Conservation (phyloP, 1,284 basidiomycete genomes). For the Malassezia pachydermatis region DNA sequence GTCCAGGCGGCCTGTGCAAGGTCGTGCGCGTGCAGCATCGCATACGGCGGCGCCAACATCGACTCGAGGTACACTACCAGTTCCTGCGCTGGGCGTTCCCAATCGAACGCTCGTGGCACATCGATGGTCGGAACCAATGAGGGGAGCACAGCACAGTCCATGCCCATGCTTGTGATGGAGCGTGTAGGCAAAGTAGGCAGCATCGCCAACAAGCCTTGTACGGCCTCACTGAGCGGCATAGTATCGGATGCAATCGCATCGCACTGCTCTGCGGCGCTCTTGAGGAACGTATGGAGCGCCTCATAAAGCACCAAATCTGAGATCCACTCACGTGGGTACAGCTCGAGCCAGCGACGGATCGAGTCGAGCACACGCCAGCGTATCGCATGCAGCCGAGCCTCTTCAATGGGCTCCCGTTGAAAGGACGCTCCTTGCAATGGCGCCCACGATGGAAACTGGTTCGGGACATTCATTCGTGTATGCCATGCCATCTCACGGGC, state of each 20-base stretch:
- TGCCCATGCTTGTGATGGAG: constrained; percentile 1
- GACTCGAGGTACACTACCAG: constrained; percentile 42
- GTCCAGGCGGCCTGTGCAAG: background rate
- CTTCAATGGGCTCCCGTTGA: constrained; percentile 28
- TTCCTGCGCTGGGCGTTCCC: constrained; percentile 15
- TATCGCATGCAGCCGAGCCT: constrained; percentile 33
- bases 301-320: constrained; percentile 35
- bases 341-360: constrained; percentile 33
- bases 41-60: constrained; percentile 22
- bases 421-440: constrained; percentile 19
- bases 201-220: background rate
- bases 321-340: constrained; percentile 39
- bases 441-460: constrained; percentile 41
- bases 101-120: constrained; percentile 5
- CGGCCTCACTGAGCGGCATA: constrained; percentile 3
- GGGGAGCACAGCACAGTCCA: background rate
- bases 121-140: background rate
- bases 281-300: constrained; percentile 25
- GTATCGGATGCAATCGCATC: constrained; percentile 23
- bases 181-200: background rate
- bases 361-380: constrained; percentile 31
- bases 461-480: constrained; percentile 25
- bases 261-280: constrained; percentile 24
- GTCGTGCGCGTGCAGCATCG: constrained; percentile 4
- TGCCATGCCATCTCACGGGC: constrained; percentile 34